Conservation (phyloP, 2,329 filamentous ascomycete species). For the Diaporthe humulicola region DNA sequence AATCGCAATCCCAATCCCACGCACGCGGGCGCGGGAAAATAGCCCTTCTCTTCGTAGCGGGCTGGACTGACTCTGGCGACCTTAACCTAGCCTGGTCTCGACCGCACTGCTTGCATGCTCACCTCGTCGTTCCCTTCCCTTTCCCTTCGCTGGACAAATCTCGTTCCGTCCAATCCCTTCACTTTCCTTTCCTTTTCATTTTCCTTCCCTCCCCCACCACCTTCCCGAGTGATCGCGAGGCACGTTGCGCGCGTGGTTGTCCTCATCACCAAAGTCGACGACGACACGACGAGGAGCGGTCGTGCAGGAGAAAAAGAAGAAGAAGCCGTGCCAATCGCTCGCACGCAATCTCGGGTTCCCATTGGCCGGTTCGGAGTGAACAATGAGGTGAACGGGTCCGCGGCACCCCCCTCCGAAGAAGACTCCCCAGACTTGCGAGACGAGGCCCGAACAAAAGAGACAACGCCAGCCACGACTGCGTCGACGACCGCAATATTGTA, state of each 20-base stretch:
- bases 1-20: slow-evolving; percentile 26
- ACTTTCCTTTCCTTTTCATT: slow-evolving; percentile 9
- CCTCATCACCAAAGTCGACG: slow-evolving; percentile 39
- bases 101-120: slow-evolving; percentile 7
- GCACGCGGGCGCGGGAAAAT: slow-evolving; percentile 13
- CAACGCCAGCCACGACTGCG: slow-evolving; percentile 5
- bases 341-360: slow-evolving; percentile 8
- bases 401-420: slow-evolving; percentile 29
- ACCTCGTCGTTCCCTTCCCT: slow-evolving; percentile 3
- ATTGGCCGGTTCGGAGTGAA: slow-evolving; percentile 31
- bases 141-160: slow-evolving; percentile 9
- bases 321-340: not conserved
- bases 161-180: slow-evolving; percentile 19
- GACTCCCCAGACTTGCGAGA: slow-evolving; percentile 32
- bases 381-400: slow-evolving; percentile 37
- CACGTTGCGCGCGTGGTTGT: slow-evolving; percentile 40
- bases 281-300: slow-evolving; percentile 39
- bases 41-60: slow-evolving; percentile 16
- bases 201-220: slow-evolving; percentile 11
- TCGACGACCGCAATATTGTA: slow-evolving; percentile 21
- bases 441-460: slow-evolving; percentile 16
- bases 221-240: slow-evolving; percentile 40
- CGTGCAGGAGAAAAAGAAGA: slow-evolving; percentile 28
- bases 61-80: not conserved
- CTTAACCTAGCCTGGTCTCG: slow-evolving; percentile 2